Conservation (phyloP, 1,284 basidiomycete species). For the Fomitopsis palustris region DNA sequence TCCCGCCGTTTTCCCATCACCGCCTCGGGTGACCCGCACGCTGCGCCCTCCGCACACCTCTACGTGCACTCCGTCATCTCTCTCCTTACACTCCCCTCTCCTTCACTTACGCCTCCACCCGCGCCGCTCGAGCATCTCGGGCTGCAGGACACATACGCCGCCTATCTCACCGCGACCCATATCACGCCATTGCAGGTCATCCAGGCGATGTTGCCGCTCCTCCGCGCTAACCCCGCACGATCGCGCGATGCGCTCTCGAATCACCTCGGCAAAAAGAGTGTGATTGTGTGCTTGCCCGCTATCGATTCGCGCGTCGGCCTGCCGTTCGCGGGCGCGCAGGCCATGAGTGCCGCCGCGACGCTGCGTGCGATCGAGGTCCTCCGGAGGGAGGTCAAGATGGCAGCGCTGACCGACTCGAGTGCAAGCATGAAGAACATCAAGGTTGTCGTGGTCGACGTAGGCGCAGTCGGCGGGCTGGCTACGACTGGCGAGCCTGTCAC, state of each 20-base stretch:
- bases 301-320: slow-evolving; percentile 67
- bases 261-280: slow-evolving; percentile 50
- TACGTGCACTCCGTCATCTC: slow-evolving; percentile 72
- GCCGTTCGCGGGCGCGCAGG: slow-evolving; percentile 61
- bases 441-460: slow-evolving; percentile 66
- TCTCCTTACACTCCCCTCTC: slow-evolving; percentile 54
- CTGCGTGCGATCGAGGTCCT: slow-evolving; percentile 67
- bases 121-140: slow-evolving; percentile 71
- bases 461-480: slow-evolving; percentile 39
- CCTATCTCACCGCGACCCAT: slow-evolving; percentile 68
- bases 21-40: slow-evolving; percentile 73
- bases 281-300: slow-evolving; percentile 69
- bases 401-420: slow-evolving; percentile 46
- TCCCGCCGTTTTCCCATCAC: slow-evolving; percentile 80
- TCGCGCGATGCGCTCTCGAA: slow-evolving; percentile 37
- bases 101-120: slow-evolving; percentile 32
- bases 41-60: slow-evolving; percentile 54
- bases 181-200: slow-evolving; percentile 71
- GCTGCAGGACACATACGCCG: slow-evolving; percentile 58
- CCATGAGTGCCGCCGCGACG: slow-evolving; percentile 71
- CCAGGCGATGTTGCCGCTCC: slow-evolving; percentile 70
- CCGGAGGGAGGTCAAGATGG: slow-evolving; percentile 61
- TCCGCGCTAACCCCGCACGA: slow-evolving; percentile 58
- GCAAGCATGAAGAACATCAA: slow-evolving; percentile 59
- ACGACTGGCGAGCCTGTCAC: slow-evolving; percentile 18